Evolutionary conservation across 176 grass and related monocot species (phyloP), one percentile per base, ranked within the genome.

Genomic region (Poa annua): DNA sequence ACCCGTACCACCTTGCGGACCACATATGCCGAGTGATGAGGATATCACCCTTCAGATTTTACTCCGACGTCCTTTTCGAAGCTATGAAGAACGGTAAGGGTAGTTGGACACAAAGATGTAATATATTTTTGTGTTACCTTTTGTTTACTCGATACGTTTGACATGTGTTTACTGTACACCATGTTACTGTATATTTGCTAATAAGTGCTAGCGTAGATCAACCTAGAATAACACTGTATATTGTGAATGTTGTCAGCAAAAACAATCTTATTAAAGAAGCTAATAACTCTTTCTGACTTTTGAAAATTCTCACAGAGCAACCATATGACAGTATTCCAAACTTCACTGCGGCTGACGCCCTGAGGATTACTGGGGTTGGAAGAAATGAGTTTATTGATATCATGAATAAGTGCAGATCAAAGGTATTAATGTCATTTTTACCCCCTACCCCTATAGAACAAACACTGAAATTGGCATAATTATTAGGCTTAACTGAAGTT

Each of bases 321-420:
- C 96, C 96, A 66, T 98, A 95, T 59, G 93, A 98, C 66, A 98
- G 96, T 87, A 98, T 98, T 61, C 96, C 96, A 39, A 98, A 98
- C 63, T 98, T 98, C 44, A 98, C 83, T 88, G 96, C 96, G 71
- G 93, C 96, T 42, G 96, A 98, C 87, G 89, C 89, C 17, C 36
- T 98, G 29, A 88, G 96, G 84, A 90, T 98, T 80, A 95, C 91
- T 42, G 96, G 89, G 67, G 76, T 98, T 63, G 93, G 96, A 69
- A 87, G 96, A 84, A 98, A 98, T 62, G 96, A 98, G 70, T 98
- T 95, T 86, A 98, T 98, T 16, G 93, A 98, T 86, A 98, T 93
- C 74, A 98, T 98, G 96, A 95, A 98, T 76, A 95, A 92, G 74
- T 98, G 93, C 83, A 93, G 87, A 90, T 98, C 96, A 70, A 98